Base-by-base conservation (phyloP, 2,329 filamentous ascomycete species). In the Clarireedia monteithiana region DNA sequence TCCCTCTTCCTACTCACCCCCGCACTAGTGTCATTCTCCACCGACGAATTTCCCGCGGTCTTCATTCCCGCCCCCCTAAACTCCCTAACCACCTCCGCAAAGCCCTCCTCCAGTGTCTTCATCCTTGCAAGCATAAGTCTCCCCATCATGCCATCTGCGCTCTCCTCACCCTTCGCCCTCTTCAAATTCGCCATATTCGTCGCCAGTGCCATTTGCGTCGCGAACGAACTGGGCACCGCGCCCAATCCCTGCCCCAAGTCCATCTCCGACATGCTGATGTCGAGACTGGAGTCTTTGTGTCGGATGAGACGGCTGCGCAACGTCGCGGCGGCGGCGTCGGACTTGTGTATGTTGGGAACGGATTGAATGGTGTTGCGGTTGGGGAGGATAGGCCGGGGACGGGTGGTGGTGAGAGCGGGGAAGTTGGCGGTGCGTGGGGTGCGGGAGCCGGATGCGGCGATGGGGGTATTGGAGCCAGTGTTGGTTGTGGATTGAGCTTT, bases 81-180 rank as follows among this genome's bases (percentile, higher is more conserved):
- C 70, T 94, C 89, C 60, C 82, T 83, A 56, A 91, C 81, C n/a
- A 95, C 85, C 58, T 96, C 89, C 2, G 87, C 81, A 69, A 97
- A 92, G 14, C 91, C 87, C 71, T 95, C 90, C 69, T 97, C 91
- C 2, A 97, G 77, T 6, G 87, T 92, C 69, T 94, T 94, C 90
- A 96, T 96, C 36, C 90, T 79, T 7, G 90, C 89, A 47, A 96
- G 75, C 71, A 96, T 87, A 47, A 96, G 79, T 55, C 89, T 82
- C 63, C 85, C 81, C 67, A 87, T 84, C 80, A 91, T 87, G 42
- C 88, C 81, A 66, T 89, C 86, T 69, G 81, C 77, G 76, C 63
- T 62, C 36, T 62, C 63, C 2, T 58, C 55, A 34, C 75, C 74
- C 26, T 74, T 74, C 12, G 72, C 71, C n/a, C 49, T 44, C 26